Evolutionary conservation across 1,139 yeast genomes (phyloP).

Genomic region (Tardiomyces depauwii): DNA sequence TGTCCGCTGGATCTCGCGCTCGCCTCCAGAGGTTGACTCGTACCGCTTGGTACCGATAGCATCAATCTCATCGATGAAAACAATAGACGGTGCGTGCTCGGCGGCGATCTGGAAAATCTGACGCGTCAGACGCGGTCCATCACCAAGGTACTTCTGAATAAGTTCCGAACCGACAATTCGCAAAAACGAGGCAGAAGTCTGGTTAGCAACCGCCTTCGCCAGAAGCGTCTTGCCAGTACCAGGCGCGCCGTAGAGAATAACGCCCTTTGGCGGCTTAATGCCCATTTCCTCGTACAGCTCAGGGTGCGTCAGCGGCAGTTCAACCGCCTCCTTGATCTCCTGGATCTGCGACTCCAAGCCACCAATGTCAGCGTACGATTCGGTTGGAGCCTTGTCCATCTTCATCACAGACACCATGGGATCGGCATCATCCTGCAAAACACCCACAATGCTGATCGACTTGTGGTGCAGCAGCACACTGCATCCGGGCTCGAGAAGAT

Average conservation of each 20-base stretch:
- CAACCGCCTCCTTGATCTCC: slow-evolving; percentile 97
- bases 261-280: slow-evolving; percentile 98
- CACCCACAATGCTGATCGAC: slow-evolving; percentile 91
- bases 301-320: slow-evolving; percentile 93
- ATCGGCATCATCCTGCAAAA: slow-evolving; percentile 91
- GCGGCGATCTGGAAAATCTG: slow-evolving; percentile 96
- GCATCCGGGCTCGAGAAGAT: slow-evolving; percentile 94
- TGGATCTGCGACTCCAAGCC: slow-evolving; percentile 94
- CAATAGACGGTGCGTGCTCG: slow-evolving; percentile 95
- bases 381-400: slow-evolving; percentile 94
- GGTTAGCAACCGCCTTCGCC: slow-evolving; percentile 98
- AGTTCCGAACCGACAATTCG: slow-evolving; percentile 96
- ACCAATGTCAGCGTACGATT: slow-evolving; percentile 94
- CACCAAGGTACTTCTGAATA: slow-evolving; percentile 95
- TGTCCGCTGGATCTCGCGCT: slow-evolving; percentile 95
- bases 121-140: slow-evolving; percentile 91
- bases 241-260: slow-evolving; percentile 95
- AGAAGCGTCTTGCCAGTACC: slow-evolving; percentile 97
- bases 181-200: slow-evolving; percentile 90
- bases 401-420: slow-evolving; percentile 98
- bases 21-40: slow-evolving; percentile 95
- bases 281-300: slow-evolving; percentile 99
- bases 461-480: slow-evolving; percentile 92
- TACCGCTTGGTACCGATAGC: slow-evolving; percentile 98
- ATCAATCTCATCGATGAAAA: slow-evolving; percentile 96